Conservation (phyloP, 1,139 yeast genomes). For the Wickerhamomyces sp. region DNA sequence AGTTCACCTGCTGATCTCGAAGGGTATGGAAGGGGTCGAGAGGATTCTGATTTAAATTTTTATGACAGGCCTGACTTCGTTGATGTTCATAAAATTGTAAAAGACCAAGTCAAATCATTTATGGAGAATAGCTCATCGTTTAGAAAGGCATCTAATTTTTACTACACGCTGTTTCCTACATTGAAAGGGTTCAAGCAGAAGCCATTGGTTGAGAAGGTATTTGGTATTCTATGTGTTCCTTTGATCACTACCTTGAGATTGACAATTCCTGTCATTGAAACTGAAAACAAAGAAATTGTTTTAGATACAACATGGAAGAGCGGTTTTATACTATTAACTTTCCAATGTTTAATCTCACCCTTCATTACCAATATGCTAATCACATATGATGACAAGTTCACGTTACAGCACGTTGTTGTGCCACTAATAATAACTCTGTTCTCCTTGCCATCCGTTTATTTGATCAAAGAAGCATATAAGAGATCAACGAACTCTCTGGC, state of each 20-base stretch:
- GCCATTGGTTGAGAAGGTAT: constrained; percentile 23
- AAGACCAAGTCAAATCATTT: constrained; percentile 1
- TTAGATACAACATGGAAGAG: constrained; percentile 6
- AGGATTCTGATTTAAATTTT: constrained; percentile 5
- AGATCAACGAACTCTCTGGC: constrained; percentile 1
- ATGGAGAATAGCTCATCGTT: neutral
- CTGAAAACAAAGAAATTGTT: constrained; percentile 13
- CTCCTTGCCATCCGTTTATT: constrained; percentile 7
- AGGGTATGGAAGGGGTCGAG: constrained; percentile 6
- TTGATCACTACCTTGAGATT: constrained; percentile 39
- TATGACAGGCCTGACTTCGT: constrained; percentile 4
- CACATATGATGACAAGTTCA: constrained; percentile 11
- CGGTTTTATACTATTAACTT: constrained; percentile 11
- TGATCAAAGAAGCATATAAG: constrained; percentile 3
- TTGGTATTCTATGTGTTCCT: constrained; percentile 38
- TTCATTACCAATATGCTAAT: constrained; percentile 16
- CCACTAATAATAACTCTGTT: constrained; percentile 8
- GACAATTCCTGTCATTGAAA: constrained; percentile 45
- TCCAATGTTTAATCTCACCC: constrained; percentile 21
- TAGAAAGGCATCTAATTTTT: constrained; percentile 4
- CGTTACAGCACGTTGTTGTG: constrained; percentile 5
- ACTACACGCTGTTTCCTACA: constrained; percentile 24
- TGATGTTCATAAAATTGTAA: constrained; percentile 4
- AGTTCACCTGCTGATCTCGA: constrained; percentile 17
- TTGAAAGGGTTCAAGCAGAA: constrained; percentile 20